Evolutionary conservation across 192 early-diverging fungal genomes (phyloP), one percentile per base, ranked within the genome.

Genomic region (Coemansia sp.): DNA sequence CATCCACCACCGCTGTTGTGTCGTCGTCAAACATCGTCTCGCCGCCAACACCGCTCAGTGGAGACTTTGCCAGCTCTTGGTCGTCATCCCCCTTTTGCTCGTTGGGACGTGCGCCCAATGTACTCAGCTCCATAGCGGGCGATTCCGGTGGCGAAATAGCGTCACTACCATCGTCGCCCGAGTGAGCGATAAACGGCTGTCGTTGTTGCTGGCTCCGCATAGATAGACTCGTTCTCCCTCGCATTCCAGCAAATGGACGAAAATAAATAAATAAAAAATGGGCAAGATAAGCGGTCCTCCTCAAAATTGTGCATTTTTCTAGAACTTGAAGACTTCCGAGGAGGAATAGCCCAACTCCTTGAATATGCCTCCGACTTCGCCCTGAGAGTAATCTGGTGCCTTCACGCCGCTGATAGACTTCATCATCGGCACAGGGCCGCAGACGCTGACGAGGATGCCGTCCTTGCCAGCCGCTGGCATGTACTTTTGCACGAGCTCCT

Each of bases 271-370:
- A 14, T 10, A 27, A 26, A 50, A 22, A 50, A 29, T n/a, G n/a
- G 21, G 44, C 1, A 9, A 29, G 14, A 57, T 26, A n/a, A n/a
- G n/a, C n/a, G n/a, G n/a, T n/a, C n/a, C n/a, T n/a, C n/a, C n/a
- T n/a, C n/a, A n/a, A n/a, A n/a, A n/a, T n/a, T n/a, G n/a, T n/a
- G n/a, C n/a, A 29, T 29, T 7, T 52, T 24, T 1, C 22, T 50
- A 93, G 61, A 91, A 92, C 79, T 93, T 93, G 73, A 88, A 90
- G n/a, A 95, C 91, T 60, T 92, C 83, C 15, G 83, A 59, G 7
- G 83, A 74, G 32, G 79, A 81, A 72, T 87, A 88, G 10, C 91
- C 90, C 48, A 91, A 73, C 70, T 88, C 83, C 84, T 90, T 87
- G 36, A 98, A 81, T n/a, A 92, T 76, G 44, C 95, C 95, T 21